Evolutionary conservation across 1,284 basidiomycete species (phyloP), one percentile per base, ranked within the genome.

Genomic region (Moesziomyces globuligerus): DNA sequence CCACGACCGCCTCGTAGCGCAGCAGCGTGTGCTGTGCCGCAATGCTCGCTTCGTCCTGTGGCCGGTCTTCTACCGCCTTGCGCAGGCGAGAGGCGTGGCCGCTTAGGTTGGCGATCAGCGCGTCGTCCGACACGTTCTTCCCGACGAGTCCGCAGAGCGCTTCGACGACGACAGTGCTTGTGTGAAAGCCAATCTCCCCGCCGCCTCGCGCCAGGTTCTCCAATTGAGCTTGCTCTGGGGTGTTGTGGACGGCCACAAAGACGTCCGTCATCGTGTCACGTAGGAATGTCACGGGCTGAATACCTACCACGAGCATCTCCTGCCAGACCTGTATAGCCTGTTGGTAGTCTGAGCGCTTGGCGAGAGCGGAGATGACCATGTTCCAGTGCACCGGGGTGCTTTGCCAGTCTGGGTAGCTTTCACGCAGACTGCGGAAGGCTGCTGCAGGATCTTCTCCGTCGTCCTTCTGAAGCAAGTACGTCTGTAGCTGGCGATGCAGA

Each of bases 361-460:
- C 52, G 13, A 70, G 42, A 17, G 41, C n/a, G 21, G 43, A 43
- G 49, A 70, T 54, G 47, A 71, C 49, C 57, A 72, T 49, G 32
- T 59, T 61, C 61, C 64, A 72, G 15, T 72, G 66, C 39, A 64
- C 50, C 21, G 54, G 51, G 13, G 45, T 52, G 15, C 61, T 56
- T 26, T 26, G 37, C 65, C 69, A 75, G 9, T 68, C 43, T 1
- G 65, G 70, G 20, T 72, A 26, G 15, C 24, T 25, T 1, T 46
- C 43, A 7, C 66, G 60, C 4, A 75, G 49, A 15, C 49, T 29
- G 3, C 32, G 18, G 34, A 72, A 70, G 0, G 39, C 62, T 2
- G 39, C 9, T 28, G 37, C 32, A 0, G 56, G 67, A 15, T 71
- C 69, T 7, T 37, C 13, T 8, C 13, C 11, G 3, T n/a, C n/a